phyloP scores from a whole-genome alignment of 805 yeast species.

The Pichia membranifaciens region DNA sequence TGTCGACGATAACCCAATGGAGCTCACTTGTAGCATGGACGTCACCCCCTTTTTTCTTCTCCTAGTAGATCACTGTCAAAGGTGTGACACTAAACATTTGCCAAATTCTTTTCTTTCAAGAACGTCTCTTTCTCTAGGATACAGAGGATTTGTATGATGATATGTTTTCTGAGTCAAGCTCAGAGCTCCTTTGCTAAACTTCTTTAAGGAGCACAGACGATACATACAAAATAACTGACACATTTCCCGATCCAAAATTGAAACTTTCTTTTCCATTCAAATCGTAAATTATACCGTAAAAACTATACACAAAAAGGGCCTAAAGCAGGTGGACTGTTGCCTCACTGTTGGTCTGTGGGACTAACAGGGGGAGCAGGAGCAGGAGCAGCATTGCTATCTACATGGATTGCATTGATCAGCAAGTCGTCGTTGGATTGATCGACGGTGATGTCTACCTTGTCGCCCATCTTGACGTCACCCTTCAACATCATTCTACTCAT shows the following conservation, averaged over 20 bases:
- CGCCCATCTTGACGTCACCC: slow-evolving; percentile 65
- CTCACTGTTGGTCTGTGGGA: too few relatives aligned
- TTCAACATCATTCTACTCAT: slow-evolving; percentile 73
- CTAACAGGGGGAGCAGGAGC: too few relatives aligned
- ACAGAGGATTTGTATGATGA: slow-evolving; percentile 7
- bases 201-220: slow-evolving; percentile 20
- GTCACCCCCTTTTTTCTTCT: slow-evolving; percentile 10
- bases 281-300: slow-evolving; percentile 1
- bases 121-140: slow-evolving; percentile 2
- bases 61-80: slow-evolving; percentile 20
- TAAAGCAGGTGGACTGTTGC: too few relatives aligned
- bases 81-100: slow-evolving; percentile 15
- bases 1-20: slow-evolving; percentile 23
- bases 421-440: slow-evolving; percentile 9
- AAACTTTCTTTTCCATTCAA: background rate
- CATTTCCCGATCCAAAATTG: background rate
- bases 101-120: background rate
- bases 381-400: background rate
- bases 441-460: slow-evolving; percentile 34
- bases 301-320: too few relatives aligned
- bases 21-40: slow-evolving; percentile 23
- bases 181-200: slow-evolving; percentile 16
- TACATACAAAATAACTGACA: slow-evolving; percentile 11
- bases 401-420: slow-evolving; percentile 2
- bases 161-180: slow-evolving; percentile 19